Evolutionary conservation across 345 rosid genomes (phyloP).

Genomic region (Acer yangbiense): DNA sequence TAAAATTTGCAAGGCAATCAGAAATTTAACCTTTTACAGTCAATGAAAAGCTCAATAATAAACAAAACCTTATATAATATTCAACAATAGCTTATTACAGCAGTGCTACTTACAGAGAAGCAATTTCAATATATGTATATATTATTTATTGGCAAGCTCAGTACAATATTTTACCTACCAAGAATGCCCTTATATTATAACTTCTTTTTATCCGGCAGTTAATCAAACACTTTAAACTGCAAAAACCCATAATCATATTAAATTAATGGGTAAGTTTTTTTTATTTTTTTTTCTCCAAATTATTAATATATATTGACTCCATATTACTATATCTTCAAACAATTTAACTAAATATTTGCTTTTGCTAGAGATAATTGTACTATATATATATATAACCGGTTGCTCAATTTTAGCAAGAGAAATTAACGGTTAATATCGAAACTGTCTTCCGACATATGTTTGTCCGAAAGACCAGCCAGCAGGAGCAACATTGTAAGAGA

Average conservation of each 20-base stretch:
- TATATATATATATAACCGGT: background rate
- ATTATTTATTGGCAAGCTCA: background rate
- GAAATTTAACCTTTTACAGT: no score
- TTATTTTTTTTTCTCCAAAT: background rate
- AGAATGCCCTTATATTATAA: background rate
- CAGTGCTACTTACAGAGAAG: no score
- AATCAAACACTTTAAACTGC: conserved; percentile 25
- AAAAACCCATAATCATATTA: conserved; percentile 14
- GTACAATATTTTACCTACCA: background rate
- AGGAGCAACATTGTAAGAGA: conserved; percentile 71
- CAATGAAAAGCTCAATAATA: background rate
- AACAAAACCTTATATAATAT: background rate
- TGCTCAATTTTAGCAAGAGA: conserved; percentile 9
- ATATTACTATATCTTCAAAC: background rate
- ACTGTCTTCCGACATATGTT: conserved; percentile 69
- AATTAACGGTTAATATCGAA: conserved; percentile 35
- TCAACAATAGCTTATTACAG: background rate
- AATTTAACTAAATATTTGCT: background rate
- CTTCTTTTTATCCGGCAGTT: conserved; percentile 16
- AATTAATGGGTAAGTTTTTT: no score
- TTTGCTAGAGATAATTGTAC: background rate
- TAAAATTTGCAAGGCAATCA: background rate
- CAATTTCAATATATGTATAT: no score
- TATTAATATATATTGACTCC: background rate
- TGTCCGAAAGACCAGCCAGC: conserved; percentile 75